Evolutionary conservation across 441 rosid species (phyloP), one percentile per base, ranked within the genome.

Genomic region (Gossypium schwendimanii): DNA sequence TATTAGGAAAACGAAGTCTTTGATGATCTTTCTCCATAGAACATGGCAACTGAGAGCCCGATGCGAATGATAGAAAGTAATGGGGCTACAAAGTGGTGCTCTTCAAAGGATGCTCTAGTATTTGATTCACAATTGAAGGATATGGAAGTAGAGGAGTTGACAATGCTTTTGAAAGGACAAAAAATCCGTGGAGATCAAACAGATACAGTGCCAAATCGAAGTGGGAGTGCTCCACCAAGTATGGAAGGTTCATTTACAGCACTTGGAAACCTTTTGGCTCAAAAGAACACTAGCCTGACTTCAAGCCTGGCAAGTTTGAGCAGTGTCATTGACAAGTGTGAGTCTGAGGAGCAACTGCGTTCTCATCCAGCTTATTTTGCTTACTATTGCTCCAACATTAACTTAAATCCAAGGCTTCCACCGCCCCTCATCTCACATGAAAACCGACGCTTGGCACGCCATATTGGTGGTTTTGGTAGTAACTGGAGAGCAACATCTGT

Each of bases 191-290:
- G 77, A 79, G 84, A 85, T 52, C 85, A 83, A 54, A 67, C 76
- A 7, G 85, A 84, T 8, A 73, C 53, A 3, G 63, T 83, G 71
- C 95, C 95, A 14, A 88, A 82, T 88, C 83, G 97, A 78, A 93
- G 98, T 73, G 97, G 96, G 17, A 93, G 98, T 70, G 98, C 98
- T 6, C 97, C 98, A 2, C 98, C 98, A 41, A 93, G 91, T 67
- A 89, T 93, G 92, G 98, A 93, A 84, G 97, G 98, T 33, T 93
- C 98, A 55, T 82, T 89, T 84, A 86, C 97, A 70, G 91, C 97
- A 68, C 76, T 91, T 70, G 89, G 88, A 60, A 84, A 84, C 74
- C 86, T 91, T 69, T 83, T 89, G 78, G 86, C 88, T 69, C 90
- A 83, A 70, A 84, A 88, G 12, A 89, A 84, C 76, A 77, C 79